These are phyloP conservation scores for Gnaphalium uliginosum DNA, from an alignment of 129 eudicot genomes.

Conservation along the genomic window DNA sequence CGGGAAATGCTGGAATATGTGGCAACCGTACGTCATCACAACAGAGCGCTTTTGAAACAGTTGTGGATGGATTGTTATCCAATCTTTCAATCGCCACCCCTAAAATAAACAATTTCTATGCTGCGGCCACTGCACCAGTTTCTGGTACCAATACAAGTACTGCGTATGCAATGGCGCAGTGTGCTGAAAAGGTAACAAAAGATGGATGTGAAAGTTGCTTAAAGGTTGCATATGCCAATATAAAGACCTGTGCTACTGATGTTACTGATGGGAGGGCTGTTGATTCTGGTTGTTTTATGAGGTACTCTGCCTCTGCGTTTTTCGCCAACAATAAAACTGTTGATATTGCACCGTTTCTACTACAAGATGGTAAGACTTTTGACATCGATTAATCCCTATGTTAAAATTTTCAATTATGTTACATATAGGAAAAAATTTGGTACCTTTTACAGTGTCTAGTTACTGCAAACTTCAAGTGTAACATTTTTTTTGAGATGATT, in stretches of 20 bases:
- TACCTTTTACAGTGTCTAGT: not conserved
- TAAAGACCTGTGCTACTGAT: constrained; percentile 52
- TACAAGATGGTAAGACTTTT: constrained; percentile 39
- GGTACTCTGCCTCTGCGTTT: constrained; percentile 58
- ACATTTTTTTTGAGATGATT: not conserved
- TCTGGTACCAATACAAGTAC: constrained; percentile 37
- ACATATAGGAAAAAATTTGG: too few relatives aligned
- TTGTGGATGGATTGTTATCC: constrained; percentile 39
- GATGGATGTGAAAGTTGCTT: constrained; percentile 59
- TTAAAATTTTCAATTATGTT: not conserved
- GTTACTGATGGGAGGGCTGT: constrained; percentile 63
- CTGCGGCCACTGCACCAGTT: constrained; percentile 47
- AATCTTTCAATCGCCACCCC: constrained; percentile 68
- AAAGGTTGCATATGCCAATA: constrained; percentile 44
- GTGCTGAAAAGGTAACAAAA: constrained; percentile 42
- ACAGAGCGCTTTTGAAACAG: constrained; percentile 42
- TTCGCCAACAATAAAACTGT: constrained; percentile 47
- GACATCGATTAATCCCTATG: not conserved
- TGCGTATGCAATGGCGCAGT: constrained; percentile 61
- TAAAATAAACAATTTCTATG: constrained; percentile 56
- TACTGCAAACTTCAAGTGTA: not conserved
- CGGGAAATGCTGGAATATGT: constrained; percentile 62
- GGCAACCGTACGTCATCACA: constrained; percentile 57
- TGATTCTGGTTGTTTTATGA: constrained; percentile 71
- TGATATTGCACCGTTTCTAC: constrained; percentile 48